A percentile compares a stretch with the other conserved stretches of the same genome.
phyloP scores from a whole-genome alignment of 73 alveolate genomes.

The Paraurostyla sp. region DNA sequence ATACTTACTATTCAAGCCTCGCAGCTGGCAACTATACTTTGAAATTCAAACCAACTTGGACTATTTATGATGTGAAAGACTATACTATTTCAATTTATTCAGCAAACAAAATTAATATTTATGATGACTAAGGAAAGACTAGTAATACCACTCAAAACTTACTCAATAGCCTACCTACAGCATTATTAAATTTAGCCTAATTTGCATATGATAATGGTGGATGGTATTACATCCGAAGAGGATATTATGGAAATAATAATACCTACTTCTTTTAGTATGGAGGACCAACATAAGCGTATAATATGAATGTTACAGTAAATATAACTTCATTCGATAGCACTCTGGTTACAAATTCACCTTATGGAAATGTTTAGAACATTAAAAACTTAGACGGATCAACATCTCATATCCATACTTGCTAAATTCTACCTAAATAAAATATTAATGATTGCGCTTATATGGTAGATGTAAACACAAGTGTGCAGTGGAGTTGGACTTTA shows the following conservation, averaged over 20 bases:
- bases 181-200: neutral
- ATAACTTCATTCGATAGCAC: conserved; percentile 17
- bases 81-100: conserved; percentile 8
- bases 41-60: conserved; percentile 12
- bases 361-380: neutral
- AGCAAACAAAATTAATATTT: neutral
- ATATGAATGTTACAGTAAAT: conserved; percentile 19
- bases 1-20: conserved; percentile 1
- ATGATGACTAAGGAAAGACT: conserved; percentile 12
- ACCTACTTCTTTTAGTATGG: conserved; percentile 34
- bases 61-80: conserved; percentile 39
- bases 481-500: conserved; percentile 32
- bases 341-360: neutral
- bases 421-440: conserved; percentile 2
- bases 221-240: conserved; percentile 24
- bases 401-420: conserved; percentile 1
- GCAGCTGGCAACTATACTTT: conserved; percentile 56
- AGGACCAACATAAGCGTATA: conserved; percentile 28
- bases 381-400: conserved; percentile 44
- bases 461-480: conserved; percentile 38
- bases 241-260: neutral
- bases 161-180: neutral
- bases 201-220: conserved; percentile 43
- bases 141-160: conserved; percentile 21
- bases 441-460: conserved; percentile 49